A percentile compares a stretch with the other conserved stretches of the same genome.
These are phyloP conservation scores for Colletotrichum sp. DNA, from an alignment of 2,329 filamentous ascomycete genomes.

Conservation along the genomic window DNA sequence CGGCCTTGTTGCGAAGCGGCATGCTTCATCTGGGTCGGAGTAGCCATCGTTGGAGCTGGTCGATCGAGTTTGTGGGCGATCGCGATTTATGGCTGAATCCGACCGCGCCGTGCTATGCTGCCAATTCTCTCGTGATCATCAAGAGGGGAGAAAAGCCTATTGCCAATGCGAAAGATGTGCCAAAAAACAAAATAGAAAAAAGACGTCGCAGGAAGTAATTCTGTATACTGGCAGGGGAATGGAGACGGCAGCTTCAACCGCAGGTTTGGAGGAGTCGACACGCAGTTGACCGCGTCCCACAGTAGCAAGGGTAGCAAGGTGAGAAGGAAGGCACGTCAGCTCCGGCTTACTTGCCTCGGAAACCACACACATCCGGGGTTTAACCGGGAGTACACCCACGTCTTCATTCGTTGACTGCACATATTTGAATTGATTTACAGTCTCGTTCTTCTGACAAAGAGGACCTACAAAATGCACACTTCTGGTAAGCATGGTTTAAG, in stretches of 20 bases:
- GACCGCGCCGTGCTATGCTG: not conserved
- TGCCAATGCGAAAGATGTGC: not conserved
- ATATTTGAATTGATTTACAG: not conserved
- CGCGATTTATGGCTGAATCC: not conserved
- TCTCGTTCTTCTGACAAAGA: not conserved
- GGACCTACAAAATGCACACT: not conserved
- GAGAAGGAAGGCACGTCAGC: not conserved
- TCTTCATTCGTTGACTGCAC: not conserved
- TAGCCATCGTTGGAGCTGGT: constrained; percentile 43
- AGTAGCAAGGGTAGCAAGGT: not conserved
- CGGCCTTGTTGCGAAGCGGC: constrained; percentile 58
- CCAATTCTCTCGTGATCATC: not conserved
- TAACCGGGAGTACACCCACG: not conserved
- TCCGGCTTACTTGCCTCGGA: not conserved
- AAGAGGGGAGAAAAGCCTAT: not conserved
- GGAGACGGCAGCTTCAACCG: not conserved
- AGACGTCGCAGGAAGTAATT: not conserved
- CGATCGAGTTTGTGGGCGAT: not conserved
- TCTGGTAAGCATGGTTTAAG: not conserved
- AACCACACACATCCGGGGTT: not conserved
- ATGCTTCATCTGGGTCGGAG: constrained; percentile 56
- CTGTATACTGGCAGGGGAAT: not conserved
- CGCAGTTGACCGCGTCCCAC: not conserved
- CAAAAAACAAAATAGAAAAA: too few species aligned
- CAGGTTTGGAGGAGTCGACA: not conserved